Conservation (phyloP, 805 yeast species). For the Candida golubevii region DNA sequence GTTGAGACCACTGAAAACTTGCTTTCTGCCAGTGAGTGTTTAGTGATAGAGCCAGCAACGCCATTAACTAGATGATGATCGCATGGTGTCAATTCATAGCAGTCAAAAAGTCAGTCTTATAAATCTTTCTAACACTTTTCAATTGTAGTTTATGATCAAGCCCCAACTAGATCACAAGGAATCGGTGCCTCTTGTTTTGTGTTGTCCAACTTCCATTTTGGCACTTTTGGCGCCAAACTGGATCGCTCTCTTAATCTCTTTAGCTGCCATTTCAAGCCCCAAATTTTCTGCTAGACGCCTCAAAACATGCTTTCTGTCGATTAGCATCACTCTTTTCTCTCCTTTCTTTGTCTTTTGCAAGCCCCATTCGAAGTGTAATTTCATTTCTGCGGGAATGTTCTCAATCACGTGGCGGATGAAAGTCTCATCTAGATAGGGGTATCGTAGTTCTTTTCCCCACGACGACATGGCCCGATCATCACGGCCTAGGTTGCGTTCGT, state of each 20-base stretch:
- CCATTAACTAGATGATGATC: too few species aligned
- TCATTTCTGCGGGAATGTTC: slow-evolving; percentile 46
- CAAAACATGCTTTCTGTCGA: slow-evolving; percentile 50
- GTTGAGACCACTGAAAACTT: slow-evolving; percentile 23
- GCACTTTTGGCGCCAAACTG: slow-evolving; percentile 97
- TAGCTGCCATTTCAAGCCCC: slow-evolving; percentile 51
- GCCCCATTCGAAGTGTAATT: slow-evolving; percentile 32
- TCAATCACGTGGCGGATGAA: slow-evolving; percentile 50
- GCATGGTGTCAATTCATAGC: too few species aligned
- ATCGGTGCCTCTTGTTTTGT: slow-evolving; percentile 76
- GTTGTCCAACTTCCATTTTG: slow-evolving; percentile 78
- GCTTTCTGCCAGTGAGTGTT: slow-evolving; percentile 35
- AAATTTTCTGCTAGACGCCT: slow-evolving; percentile 55
- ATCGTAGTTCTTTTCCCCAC: slow-evolving; percentile 88
- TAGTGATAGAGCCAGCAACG: slow-evolving; percentile 35
- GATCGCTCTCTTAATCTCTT: slow-evolving; percentile 87
- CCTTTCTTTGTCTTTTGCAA: slow-evolving; percentile 20
- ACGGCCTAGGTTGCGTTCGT: slow-evolving; percentile 78
- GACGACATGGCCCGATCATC: slow-evolving; percentile 84
- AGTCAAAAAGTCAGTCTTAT: too few species aligned
- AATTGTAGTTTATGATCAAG: neutral
- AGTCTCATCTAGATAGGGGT: slow-evolving; percentile 71
- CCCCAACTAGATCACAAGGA: slow-evolving; percentile 6
- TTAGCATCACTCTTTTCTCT: slow-evolving; percentile 24
- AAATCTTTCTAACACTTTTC: neutral